Conservation (phyloP, 495 filamentous ascomycete genomes). For the Staphylotrichum tortipilum region DNA sequence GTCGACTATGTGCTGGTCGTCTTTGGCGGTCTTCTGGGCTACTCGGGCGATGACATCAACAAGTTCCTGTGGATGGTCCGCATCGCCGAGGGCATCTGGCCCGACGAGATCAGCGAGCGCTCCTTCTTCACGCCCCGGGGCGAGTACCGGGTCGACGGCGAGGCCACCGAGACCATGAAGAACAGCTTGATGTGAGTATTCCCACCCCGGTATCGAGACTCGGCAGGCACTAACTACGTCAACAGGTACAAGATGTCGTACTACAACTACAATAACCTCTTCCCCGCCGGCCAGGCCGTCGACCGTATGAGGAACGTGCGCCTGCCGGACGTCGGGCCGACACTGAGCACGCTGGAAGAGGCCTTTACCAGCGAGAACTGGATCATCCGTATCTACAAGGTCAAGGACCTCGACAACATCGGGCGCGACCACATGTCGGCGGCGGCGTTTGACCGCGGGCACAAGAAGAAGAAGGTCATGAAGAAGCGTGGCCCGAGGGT, state of each 20-base stretch:
- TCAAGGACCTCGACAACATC: slow-evolving; percentile 96
- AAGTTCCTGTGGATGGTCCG: slow-evolving; percentile 99
- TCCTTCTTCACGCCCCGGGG: slow-evolving; percentile 92
- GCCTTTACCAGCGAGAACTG: slow-evolving; percentile 99
- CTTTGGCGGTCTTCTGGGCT: slow-evolving; percentile 91
- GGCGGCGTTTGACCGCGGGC: slow-evolving; percentile 79
- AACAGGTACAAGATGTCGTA: slow-evolving; percentile 99
- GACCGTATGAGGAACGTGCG: slow-evolving; percentile 80
- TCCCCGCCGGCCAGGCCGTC: slow-evolving; percentile 81
- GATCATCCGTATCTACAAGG: slow-evolving; percentile 99
- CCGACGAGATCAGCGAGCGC: slow-evolving; percentile 94
- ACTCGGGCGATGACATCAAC: slow-evolving; percentile 99
- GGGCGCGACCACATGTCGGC: slow-evolving; percentile 81
- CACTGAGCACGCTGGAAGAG: slow-evolving; percentile 85
- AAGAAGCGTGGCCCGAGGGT: slow-evolving; percentile 74
- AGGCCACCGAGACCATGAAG: slow-evolving; percentile 95
- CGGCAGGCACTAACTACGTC: slow-evolving; percentile 26
- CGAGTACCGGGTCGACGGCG: slow-evolving; percentile 90
- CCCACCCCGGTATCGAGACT: neutral
- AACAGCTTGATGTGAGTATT: slow-evolving; percentile 92
- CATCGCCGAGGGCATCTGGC: slow-evolving; percentile 99
- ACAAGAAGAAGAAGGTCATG: slow-evolving; percentile 82
- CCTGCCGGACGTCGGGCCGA: slow-evolving; percentile 77
- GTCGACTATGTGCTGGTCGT: slow-evolving; percentile 97
- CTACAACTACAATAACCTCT: slow-evolving; percentile 91